Base-by-base conservation (phyloP, 164 flowering plant species). In the Dillenia suffruticosa region DNA sequence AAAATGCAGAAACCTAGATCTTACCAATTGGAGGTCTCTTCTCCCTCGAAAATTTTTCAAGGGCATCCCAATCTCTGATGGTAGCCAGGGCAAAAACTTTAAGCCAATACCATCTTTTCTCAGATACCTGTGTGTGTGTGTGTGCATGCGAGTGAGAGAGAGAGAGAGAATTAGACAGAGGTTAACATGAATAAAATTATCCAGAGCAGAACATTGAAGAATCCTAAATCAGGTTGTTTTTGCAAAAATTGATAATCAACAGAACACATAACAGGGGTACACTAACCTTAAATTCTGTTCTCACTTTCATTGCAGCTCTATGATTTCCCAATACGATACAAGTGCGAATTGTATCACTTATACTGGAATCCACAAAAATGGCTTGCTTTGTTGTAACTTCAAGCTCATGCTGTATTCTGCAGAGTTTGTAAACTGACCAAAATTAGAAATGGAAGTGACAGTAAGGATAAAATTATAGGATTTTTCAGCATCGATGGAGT, bases 91-190 rank as follows among this genome's bases (percentile, higher is more conserved):
- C 99, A 74, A 89, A 89, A 65, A 82, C 89, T 78, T 94, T 94
- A 63, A 94, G 96, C 99, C 99, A 94, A 71, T 94, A 94, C 97
- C 97, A 94, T 65, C 96, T 79, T 76, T 88, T 94, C 72, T 94
- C 99, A 56, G 97, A 79, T 51, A 94, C 97, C 99, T 91, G 70
- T 53, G n/a, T 50, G 15, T 0, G 19, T 0, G 9, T 11, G 5
- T 10, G 9, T 0, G 9, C 12, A 0, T 10, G 9, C 1, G 19
- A n/a, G 54, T 1, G 19, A 4, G 19, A 51, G 54, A 51, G 9
- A 12, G 19, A 5, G 2, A 51, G 9, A 51, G 19, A 4, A 51
- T n/a, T 51, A n/a, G 9, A n/a, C 1, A 19, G 22, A 19, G 1
- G 22, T 19, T 19, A 19, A 19, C 22, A 19, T 19, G 22, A 19